These are phyloP conservation scores for Microcera coccophila DNA, from an alignment of 2,329 filamentous ascomycete species.

Conservation along the genomic window DNA sequence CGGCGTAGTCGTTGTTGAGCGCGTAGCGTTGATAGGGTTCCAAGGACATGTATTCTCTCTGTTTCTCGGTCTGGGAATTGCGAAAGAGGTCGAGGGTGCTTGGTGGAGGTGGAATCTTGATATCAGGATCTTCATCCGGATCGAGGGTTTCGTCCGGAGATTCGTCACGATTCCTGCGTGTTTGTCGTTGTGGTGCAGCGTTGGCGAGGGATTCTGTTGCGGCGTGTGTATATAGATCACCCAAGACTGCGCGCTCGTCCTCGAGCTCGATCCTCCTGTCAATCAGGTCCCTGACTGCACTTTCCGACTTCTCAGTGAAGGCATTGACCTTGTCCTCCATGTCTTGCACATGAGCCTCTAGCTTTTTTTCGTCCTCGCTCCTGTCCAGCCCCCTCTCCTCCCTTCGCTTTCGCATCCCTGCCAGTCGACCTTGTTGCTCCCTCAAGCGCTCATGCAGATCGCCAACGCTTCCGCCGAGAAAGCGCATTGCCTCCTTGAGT, in stretches of 20 bases:
- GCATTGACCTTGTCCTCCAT: conserved; percentile 39
- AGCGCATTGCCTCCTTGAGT: conserved; percentile 40
- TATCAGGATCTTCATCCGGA: conserved; percentile 22
- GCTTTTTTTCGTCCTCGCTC: conserved; percentile 33
- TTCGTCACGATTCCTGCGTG: conserved; percentile 10
- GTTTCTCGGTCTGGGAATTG: conserved; percentile 35
- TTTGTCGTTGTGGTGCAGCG: conserved; percentile 10
- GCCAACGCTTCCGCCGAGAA: conserved; percentile 44
- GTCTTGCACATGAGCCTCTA: conserved; percentile 38
- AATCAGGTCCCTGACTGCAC: conserved; percentile 45
- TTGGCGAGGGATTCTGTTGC: conserved; percentile 16
- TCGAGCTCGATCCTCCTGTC: conserved; percentile 49
- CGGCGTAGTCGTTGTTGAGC: conserved; percentile 54
- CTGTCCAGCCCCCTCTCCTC: conserved; percentile 35
- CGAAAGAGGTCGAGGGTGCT: conserved; percentile 34
- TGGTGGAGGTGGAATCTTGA: conserved; percentile 20
- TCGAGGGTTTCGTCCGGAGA: conserved; percentile 3
- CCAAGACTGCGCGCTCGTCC: conserved; percentile 43
- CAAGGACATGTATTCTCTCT: conserved; percentile 41
- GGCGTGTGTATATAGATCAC: conserved; percentile 32
- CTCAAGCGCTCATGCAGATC: conserved; percentile 47
- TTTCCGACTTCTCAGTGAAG: conserved; percentile 45
- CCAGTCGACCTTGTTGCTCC: conserved; percentile 34
- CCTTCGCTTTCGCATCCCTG: conserved; percentile 32
- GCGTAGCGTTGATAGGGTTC: conserved; percentile 48